These are phyloP conservation scores for Jaapia argillacea DNA, from an alignment of 768 basidiomycete species.

Conservation along the genomic window DNA sequence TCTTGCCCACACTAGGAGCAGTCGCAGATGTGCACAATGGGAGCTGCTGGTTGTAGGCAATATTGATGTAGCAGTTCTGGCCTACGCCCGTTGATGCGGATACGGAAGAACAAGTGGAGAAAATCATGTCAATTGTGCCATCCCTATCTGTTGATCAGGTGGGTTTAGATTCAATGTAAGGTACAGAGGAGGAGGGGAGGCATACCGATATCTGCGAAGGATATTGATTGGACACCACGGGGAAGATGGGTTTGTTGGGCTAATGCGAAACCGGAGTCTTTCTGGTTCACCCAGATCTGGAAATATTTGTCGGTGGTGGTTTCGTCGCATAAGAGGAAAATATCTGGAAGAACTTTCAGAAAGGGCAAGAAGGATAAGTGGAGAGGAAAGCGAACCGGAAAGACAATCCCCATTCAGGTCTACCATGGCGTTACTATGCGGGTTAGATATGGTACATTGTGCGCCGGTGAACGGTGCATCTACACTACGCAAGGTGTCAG, in stretches of 20 bases:
- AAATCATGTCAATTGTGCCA: constrained; percentile 93
- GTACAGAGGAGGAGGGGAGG: constrained; percentile 2
- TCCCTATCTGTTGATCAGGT: constrained; percentile 61
- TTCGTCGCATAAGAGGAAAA: constrained; percentile 82
- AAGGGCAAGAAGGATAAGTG: no score
- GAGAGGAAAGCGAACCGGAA: constrained; percentile 44
- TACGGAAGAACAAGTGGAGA: constrained; percentile 73
- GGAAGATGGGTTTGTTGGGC: constrained; percentile 65
- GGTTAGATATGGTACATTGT: constrained; percentile 72
- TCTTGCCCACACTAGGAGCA: constrained; percentile 34
- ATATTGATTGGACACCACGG: constrained; percentile 61
- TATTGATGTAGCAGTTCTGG: constrained; percentile 71
- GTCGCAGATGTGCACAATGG: constrained; percentile 61
- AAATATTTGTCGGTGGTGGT: constrained; percentile 43
- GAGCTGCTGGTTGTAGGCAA: constrained; percentile 89
- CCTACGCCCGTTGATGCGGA: constrained; percentile 64
- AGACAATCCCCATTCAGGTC: constrained; percentile 95
- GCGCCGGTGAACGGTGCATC: constrained; percentile 50
- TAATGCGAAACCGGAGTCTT: constrained; percentile 62
- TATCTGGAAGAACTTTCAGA: constrained; percentile 57
- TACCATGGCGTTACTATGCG: constrained; percentile 91
- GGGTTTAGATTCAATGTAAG: constrained; percentile 2
- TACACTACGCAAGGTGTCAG: constrained; percentile 25
- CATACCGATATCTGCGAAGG: constrained; percentile 87
- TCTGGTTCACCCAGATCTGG: constrained; percentile 91